Conservation (phyloP, 352 stramenopile species). For the Phytophthora idaei region DNA sequence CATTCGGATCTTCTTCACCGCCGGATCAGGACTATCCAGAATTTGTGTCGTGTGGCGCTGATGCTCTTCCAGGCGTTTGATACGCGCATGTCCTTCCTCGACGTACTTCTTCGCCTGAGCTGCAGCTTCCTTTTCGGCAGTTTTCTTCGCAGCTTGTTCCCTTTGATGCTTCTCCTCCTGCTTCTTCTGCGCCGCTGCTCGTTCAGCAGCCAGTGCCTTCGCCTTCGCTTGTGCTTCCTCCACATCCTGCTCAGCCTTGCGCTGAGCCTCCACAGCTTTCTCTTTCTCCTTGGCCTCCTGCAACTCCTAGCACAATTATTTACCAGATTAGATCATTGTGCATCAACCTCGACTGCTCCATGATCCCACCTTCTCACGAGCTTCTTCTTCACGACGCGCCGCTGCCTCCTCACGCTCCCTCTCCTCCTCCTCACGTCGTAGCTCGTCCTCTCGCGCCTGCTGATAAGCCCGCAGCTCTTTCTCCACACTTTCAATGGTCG, state of each 20-base stretch:
- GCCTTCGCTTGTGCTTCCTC: conserved; percentile 44
- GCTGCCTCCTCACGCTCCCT: conserved; percentile 43
- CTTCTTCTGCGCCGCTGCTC: conserved; percentile 32
- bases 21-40: conserved; percentile 47
- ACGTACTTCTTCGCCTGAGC: conserved; percentile 51
- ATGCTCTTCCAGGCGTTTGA: conserved; percentile 58
- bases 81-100: conserved; percentile 46
- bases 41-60: conserved; percentile 55
- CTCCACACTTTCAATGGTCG: conserved; percentile 52
- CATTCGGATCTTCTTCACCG: conserved; percentile 71
- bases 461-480: conserved; percentile 55
- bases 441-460: conserved; percentile 37
- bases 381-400: conserved; percentile 38
- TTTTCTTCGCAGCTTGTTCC: conserved; percentile 42
- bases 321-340: not conserved
- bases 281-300: conserved; percentile 33
- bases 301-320: conserved; percentile 12
- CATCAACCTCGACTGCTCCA: not conserved
- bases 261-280: conserved; percentile 32
- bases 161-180: conserved; percentile 41
- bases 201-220: conserved; percentile 35
- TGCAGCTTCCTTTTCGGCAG: conserved; percentile 39
- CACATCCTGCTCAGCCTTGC: conserved; percentile 29
- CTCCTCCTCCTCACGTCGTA: conserved; percentile 38
- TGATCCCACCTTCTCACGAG: conserved; percentile 38